These are phyloP conservation scores for Cladosporium austrohemisphaericum DNA, from an alignment of 2,329 filamentous ascomycete species.

Conservation along the genomic window DNA sequence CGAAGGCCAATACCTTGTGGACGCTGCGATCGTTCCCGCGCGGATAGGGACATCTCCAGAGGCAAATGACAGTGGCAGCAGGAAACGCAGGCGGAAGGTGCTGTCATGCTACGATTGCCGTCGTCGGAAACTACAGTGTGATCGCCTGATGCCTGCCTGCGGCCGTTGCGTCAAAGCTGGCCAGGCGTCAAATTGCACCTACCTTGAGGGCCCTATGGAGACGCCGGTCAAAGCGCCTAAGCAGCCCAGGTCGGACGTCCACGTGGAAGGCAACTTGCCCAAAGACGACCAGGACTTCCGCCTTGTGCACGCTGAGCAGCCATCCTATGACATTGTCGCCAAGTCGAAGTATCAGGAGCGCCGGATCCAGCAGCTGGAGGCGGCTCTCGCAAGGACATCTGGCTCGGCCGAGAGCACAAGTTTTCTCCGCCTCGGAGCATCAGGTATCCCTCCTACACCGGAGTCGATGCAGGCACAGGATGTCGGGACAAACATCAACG, in stretches of 20 bases:
- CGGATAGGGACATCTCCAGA: too few species aligned
- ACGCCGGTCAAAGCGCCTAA: not conserved
- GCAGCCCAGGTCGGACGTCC: conserved; percentile 11
- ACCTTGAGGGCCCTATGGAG: conserved; percentile 30
- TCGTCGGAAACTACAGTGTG: conserved; percentile 46
- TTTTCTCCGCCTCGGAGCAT: not conserved
- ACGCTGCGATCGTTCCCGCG: too few species aligned
- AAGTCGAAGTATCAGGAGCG: conserved; percentile 25
- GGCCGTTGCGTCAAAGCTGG: conserved; percentile 43
- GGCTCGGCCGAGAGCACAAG: not conserved
- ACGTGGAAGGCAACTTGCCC: not conserved
- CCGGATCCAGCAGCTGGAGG: conserved; percentile 30
- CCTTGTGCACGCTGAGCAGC: not conserved
- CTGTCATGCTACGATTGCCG: conserved; percentile 47
- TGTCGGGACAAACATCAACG: conserved; percentile 20
- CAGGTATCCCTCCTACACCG: conserved; percentile 22
- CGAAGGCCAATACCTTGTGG: too few species aligned
- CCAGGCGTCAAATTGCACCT: conserved; percentile 40
- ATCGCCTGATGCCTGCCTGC: conserved; percentile 43
- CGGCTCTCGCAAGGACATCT: conserved; percentile 19
- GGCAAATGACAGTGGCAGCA: too few species aligned
- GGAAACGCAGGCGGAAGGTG: conserved; percentile 45
- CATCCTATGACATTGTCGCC: conserved; percentile 20
- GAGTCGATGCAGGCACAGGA: conserved; percentile 21
- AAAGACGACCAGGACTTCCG: too few species aligned